phyloP scores from a whole-genome alignment of 2,329 filamentous ascomycete species.

The Fusarium sp. region DNA sequence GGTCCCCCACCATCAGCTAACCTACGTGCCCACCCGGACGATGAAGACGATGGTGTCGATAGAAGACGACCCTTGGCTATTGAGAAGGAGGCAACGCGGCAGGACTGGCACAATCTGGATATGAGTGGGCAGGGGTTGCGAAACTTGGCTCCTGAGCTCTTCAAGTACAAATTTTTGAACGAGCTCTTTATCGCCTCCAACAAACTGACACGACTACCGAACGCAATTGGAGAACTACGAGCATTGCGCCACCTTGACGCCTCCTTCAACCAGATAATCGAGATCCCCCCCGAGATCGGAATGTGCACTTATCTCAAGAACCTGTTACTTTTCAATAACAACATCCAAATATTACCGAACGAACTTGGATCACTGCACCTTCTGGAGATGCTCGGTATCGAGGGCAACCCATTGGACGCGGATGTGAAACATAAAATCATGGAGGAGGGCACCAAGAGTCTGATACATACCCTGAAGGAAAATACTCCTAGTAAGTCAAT shows the following conservation, averaged over 20 bases:
- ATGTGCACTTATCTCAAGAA: slow-evolving; percentile 95
- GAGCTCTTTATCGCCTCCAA: slow-evolving; percentile 96
- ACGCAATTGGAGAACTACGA: slow-evolving; percentile 82
- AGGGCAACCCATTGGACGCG: slow-evolving; percentile 86
- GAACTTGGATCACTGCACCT: slow-evolving; percentile 91
- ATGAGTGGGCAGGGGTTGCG: slow-evolving; percentile 95
- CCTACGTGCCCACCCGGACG: slow-evolving; percentile 57
- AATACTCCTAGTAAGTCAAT: slow-evolving; percentile 77
- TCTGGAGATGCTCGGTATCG: slow-evolving; percentile 88
- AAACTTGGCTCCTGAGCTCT: slow-evolving; percentile 80
- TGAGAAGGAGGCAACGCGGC: slow-evolving; percentile 71
- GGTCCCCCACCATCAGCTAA: slow-evolving; percentile 61
- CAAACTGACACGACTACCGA: slow-evolving; percentile 82
- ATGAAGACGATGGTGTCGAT: slow-evolving; percentile 65
- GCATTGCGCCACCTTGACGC: slow-evolving; percentile 85
- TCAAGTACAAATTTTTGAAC: slow-evolving; percentile 87
- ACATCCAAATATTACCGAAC: slow-evolving; percentile 80
- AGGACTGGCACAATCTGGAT: slow-evolving; percentile 94
- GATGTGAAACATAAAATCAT: slow-evolving; percentile 83
- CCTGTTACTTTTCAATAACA: slow-evolving; percentile 89
- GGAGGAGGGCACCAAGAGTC: slow-evolving; percentile 84
- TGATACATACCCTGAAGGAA: slow-evolving; percentile 86
- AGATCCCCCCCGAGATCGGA: slow-evolving; percentile 88
- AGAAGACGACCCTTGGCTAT: slow-evolving; percentile 71
- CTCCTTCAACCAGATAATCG: slow-evolving; percentile 85